Evolutionary conservation across 306 rosid species (phyloP), one percentile per base, ranked within the genome.

Genomic region (Vigna trinervia): DNA sequence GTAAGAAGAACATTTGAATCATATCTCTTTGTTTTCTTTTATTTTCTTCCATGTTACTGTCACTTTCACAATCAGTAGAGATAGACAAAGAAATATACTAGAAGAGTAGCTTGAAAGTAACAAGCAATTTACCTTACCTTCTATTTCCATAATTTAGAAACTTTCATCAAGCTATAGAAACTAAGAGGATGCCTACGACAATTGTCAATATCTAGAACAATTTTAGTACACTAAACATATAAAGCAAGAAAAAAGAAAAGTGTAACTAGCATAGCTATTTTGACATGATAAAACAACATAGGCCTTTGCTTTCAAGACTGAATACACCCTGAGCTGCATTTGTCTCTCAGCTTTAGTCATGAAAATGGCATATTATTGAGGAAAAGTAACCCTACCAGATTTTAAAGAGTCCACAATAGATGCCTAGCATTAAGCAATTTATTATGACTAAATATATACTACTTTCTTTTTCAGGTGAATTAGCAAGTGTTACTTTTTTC

Each of bases 281-380:
- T 76, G 57, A 68, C 15, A 78, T 48, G 50, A 71, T 48, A 38
- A 0, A 39, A 38, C 22, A 17, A 34, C 22, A 58, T 12, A 78
- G 28, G 63, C 68, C 50, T 72, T 41, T 23, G 61, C 64, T 50
- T 39, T 72, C 65, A 53, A 56, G 53, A 58, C 26, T 12, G 12
- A 60, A 52, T 52, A 45, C 53, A 45, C 47, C 57, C 63, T 47
- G n/a, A 58, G 69, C 45, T 50, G 60, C 36, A 70, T 51, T 65
- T 28, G 45, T 46, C 53, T 69, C 64, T 14, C 71, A 69, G 58
- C 20, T 46, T 48, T 14, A 62, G 19, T 56, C 76, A 61, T 23
- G 74, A 61, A 81, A 76, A 45, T 65, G 22, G 47, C 46, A 65
- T 10, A 64, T 39, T 47, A 65, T 39, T 47, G 78, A 56, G 43